Evolutionary conservation across 768 basidiomycete species (phyloP).

Genomic region (Clitopilus passeckerianus): DNA sequence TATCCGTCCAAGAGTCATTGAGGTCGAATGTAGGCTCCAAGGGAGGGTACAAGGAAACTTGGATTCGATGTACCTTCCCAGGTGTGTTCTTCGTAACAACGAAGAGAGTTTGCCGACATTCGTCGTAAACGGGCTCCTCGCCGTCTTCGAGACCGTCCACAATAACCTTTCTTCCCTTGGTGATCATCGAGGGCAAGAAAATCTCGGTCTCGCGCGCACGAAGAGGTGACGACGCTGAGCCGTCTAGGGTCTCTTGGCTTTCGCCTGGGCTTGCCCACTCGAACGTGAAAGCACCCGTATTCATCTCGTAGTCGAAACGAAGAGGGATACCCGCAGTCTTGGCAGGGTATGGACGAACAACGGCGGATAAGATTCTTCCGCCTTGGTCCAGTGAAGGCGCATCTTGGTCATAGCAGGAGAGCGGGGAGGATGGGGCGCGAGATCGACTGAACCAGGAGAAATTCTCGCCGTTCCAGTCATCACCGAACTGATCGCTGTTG

Average conservation of each 20-base stretch:
- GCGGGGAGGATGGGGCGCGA: constrained; percentile 50
- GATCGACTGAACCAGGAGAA: constrained; percentile 87
- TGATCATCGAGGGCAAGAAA: constrained; percentile 64
- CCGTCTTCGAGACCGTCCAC: constrained; percentile 49
- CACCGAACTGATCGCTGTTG: constrained; percentile 75
- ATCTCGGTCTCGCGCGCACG: constrained; percentile 75
- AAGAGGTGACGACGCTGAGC: constrained; percentile 17
- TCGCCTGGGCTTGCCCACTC: constrained; percentile 52
- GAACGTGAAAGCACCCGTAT: constrained; percentile 58
- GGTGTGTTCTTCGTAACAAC: constrained; percentile 45
- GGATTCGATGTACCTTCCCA: constrained; percentile 42
- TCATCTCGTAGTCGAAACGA: constrained; percentile 72
- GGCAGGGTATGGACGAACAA: constrained; percentile 89
- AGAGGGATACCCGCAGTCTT: constrained; percentile 86
- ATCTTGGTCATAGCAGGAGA: constrained; percentile 55
- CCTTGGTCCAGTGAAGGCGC: constrained; percentile 79
- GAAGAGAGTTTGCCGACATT: constrained; percentile 68
- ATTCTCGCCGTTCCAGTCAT: constrained; percentile 95
- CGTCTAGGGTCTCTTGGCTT: not conserved
- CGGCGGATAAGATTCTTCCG: constrained; percentile 64
- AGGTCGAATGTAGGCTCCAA: constrained; percentile 44
- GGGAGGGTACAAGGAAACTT: constrained; percentile 53
- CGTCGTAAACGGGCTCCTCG: constrained; percentile 58
- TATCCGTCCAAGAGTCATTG: constrained; percentile 66
- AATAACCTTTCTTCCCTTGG: constrained; percentile 50